These are phyloP conservation scores for Microcyclospora pomicola DNA, from an alignment of 2,329 filamentous ascomycete genomes.

Conservation along the genomic window DNA sequence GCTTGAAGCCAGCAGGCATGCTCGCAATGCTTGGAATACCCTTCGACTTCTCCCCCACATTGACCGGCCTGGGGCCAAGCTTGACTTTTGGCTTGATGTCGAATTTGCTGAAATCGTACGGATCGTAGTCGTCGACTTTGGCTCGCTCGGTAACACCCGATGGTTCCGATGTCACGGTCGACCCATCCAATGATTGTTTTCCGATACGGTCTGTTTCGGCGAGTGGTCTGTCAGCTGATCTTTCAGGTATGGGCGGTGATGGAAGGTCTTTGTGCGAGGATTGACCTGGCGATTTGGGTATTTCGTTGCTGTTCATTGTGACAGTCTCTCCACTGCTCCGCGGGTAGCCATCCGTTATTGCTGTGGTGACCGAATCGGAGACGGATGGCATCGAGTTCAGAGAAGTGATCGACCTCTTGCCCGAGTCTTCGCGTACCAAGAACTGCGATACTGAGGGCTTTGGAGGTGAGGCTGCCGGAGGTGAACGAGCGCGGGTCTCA, in stretches of 20 bases:
- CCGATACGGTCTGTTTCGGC: not conserved
- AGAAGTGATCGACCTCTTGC: constrained; percentile 10
- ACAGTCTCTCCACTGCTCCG: not conserved
- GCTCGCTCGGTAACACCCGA: not conserved
- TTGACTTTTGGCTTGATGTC: constrained; percentile 67
- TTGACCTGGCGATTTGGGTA: too few species aligned
- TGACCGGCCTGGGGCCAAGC: constrained; percentile 69
- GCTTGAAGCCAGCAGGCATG: constrained; percentile 16
- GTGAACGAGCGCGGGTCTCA: constrained; percentile 1
- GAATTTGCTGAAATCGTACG: constrained; percentile 33
- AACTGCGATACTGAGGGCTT: constrained; percentile 20
- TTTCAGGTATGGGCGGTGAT: not conserved
- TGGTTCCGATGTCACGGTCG: too few species aligned
- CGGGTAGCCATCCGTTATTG: not conserved
- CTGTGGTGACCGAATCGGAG: not conserved
- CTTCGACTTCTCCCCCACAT: constrained; percentile 27
- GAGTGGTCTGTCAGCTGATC: not conserved
- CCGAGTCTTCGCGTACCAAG: constrained; percentile 15
- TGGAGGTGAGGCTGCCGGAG: constrained; percentile 5
- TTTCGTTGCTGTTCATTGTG: not conserved
- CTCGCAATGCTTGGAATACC: constrained; percentile 39
- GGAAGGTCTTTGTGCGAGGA: not conserved
- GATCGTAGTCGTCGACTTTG: constrained; percentile 25
- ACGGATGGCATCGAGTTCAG: constrained; percentile 2
- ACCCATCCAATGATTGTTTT: too few species aligned